Base-by-base conservation (phyloP, 75 land plant genomes). In the Selaginella moellendorffii region DNA sequence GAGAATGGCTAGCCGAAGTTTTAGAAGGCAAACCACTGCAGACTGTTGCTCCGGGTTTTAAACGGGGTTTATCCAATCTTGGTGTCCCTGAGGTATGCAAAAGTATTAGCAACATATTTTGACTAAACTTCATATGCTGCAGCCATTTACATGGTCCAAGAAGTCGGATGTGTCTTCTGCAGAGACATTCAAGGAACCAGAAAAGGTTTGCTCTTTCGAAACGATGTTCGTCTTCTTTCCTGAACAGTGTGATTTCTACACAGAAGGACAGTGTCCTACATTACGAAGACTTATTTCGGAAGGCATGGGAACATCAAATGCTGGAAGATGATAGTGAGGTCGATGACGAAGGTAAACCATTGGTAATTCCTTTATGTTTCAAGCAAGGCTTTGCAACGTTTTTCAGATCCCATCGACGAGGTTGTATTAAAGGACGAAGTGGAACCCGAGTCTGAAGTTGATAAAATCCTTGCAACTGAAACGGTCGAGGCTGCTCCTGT, bases 1-100 rank as follows among this genome's bases (percentile, higher is more conserved):
- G 92, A 30, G 88, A 90, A 27, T 92, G 99, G 87, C 74, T 84
- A 24, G 70, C 29, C 2, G 97, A 86, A 65, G 62, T 95, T 2
- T 69, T 90, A 30, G 61, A 71, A 60, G 91, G 91, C 62, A 83
- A 91, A 10, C 74, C 71, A 54, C 74, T 81, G 27, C 88, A 82
- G 52, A 67, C 65, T 20, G 30, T 76, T 65, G 83, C 88, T 66
- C 97, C 99, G 51, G 77, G 84, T 24, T 82, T 90, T 63, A 83
- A 81, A 72, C 68, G 76, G 63, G 99, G 97, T 28, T 22, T 95
- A 26, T n/a, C n/a, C n/a, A 81, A 90, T 62, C 61, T 95, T 67
- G 99, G 95, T 24, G 52, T 68, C 59, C 82, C 85, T 1, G 82
- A 80, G 91, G 99, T 85, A 12, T 14, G 56, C 12, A 65, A 36